Evolutionary conservation across 208 protist genomes (phyloP), one percentile per base, ranked within the genome.

Genomic region (Zelonia costaricensis): DNA sequence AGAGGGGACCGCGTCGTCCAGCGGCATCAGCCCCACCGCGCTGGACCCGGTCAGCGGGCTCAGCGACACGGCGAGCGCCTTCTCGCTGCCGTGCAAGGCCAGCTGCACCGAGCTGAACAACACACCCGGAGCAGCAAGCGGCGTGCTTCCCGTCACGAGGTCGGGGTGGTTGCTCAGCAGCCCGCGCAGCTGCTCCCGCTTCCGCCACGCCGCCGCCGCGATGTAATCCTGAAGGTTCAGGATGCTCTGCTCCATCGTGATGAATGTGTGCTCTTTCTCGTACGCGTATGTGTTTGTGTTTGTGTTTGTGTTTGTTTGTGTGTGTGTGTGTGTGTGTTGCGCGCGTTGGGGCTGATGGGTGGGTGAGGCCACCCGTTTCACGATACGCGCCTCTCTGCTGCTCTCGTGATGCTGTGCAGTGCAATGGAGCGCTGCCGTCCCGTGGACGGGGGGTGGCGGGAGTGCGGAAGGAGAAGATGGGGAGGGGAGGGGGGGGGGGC

Each of bases 151-250:
- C 10, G 76, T 74, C 33, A 86, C 68, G 7, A 95, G 47, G 47
- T 88, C 84, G 15, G 75, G 28, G 74, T 93, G 84, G 53, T 95
- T 95, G 36, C 79, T 75, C 27, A 93, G 44, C 10, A 93, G 76
- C 12, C 86, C 89, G 33, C 86, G 79, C 38, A 95, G 64, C 73
- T 95, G 89, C 23, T 85, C 82, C 10, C 84, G 76, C 46, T 68
- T 73, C 16, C 89, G 70, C 86, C 89, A 95, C 25, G 69, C 75
- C 0, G 85, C 66, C 1, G 84, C 70, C 4, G 89, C 76, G 22
- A 80, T 77, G 71, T 86, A 92, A 28, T 82, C 70, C 16, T 81
- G 75, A 33, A 86, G 48, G 59, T 78, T 68, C 42, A 94, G 44
- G 39, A 94, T 82, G 54, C 84, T 92, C 20, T 74, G 66, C 23